Base-by-base conservation (phyloP, 2,329 filamentous ascomycete genomes). In the Microsporum audouinii region DNA sequence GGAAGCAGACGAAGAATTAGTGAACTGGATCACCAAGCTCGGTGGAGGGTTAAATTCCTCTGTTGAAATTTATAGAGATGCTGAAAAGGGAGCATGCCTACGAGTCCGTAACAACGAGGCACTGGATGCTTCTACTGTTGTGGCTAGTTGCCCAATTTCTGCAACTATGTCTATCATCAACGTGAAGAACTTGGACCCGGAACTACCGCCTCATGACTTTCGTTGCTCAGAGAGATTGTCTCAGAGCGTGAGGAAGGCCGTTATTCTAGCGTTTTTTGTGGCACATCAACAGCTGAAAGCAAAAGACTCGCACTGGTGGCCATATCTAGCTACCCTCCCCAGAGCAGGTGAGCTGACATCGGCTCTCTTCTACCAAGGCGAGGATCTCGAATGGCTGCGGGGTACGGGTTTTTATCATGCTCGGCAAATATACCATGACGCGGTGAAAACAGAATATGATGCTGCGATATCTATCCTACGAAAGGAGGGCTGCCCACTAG, bases 231-330 rank as follows among this genome's bases (percentile, higher is more conserved):
- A 65, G 0, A 68, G 68, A 0, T 84, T 88, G 65, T 71, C 87
- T 55, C 66, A 76, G 0, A 67, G 68, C 3, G 71, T 79, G 1
- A 79, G 80, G 0, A 79, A 83, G 0, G 81, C 88, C 65, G 82
- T 88, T 61, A 73, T 85, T 57, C 80, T 83, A 6, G 80, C 85
- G 2, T 87, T 89, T 72, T 86, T 88, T 64, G 77, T 91, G 4
- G 79, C 88, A 69, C 82, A 85, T 63, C 83, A 91, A 70, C 85
- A 84, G 68, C 76, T 89, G 36, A 72, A 79, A 1, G 82, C 81
- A 1, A 60, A 72, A 1, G 68, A 78, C 1, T 88, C 87, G 0
- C 83, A 82, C 65, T 91, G 88, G 88, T 79, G 76, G 70, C 80
- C 84, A 0, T 91, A 91, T 71, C 82, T 90, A 65, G 73, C 75